These are phyloP conservation scores for Lasiosphaeria miniovina DNA, from an alignment of 495 filamentous ascomycete species.

Conservation along the genomic window DNA sequence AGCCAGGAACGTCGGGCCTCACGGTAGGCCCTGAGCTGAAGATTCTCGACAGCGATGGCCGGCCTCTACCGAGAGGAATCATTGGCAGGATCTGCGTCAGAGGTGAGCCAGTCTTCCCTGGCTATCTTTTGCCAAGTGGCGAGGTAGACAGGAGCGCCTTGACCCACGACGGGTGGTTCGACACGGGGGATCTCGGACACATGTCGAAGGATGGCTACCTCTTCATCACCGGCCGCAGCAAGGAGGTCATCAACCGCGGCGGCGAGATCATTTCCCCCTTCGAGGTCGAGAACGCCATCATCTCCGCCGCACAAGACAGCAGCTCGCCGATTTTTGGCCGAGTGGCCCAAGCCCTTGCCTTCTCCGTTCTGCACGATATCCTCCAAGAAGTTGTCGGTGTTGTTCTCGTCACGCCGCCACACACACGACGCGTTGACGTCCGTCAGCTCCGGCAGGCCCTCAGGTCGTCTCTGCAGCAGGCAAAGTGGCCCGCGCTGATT, in stretches of 20 bases:
- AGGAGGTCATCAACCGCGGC: conserved; percentile 59
- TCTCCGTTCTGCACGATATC: conserved; percentile 42
- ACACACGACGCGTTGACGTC: conserved; percentile 31
- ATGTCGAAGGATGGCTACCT: conserved; percentile 52
- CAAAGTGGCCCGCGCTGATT: conserved; percentile 41
- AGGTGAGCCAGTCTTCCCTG: conserved; percentile 41
- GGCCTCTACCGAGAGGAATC: not conserved
- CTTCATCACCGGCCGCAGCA: conserved; percentile 56
- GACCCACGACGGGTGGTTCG: conserved; percentile 41
- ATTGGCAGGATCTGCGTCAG: conserved; percentile 44
- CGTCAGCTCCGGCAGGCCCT: conserved; percentile 33
- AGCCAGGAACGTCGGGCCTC: conserved; percentile 42
- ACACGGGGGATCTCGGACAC: conserved; percentile 49
- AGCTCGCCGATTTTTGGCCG: conserved; percentile 32
- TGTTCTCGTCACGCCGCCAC: conserved; percentile 35
- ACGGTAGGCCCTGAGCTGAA: conserved; percentile 41
- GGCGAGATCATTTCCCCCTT: conserved; percentile 56
- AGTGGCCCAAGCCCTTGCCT: conserved; percentile 39
- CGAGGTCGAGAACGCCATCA: conserved; percentile 38
- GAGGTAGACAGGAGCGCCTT: conserved; percentile 39
- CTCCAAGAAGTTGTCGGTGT: conserved; percentile 46
- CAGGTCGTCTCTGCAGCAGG: conserved; percentile 30
- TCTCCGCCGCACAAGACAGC: conserved; percentile 27
- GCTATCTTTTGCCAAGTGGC: conserved; percentile 37
- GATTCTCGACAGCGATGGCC: conserved; percentile 31